These are phyloP conservation scores for Typha latifolia DNA, from an alignment of 176 grass and related monocot species.

Conservation along the genomic window DNA sequence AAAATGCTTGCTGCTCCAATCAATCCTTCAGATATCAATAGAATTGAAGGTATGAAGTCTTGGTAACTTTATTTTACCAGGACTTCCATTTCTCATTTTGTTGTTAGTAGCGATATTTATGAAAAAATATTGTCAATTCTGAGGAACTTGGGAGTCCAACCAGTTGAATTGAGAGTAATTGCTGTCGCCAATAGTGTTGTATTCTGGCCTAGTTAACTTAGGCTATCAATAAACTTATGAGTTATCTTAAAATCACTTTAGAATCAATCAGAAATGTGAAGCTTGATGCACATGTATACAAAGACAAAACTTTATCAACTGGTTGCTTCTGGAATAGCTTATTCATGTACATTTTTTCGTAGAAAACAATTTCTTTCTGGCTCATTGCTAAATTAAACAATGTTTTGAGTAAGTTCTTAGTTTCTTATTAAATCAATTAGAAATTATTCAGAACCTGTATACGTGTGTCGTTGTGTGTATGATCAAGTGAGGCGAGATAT, in stretches of 20 bases:
- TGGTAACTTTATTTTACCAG: neutral
- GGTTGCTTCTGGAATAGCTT: neutral
- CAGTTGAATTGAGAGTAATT: too few relatives aligned
- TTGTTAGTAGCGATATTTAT: neutral
- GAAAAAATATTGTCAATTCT: neutral
- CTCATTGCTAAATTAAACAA: too few relatives aligned
- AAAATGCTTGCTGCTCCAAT: slow-evolving; percentile 85
- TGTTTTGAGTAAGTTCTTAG: neutral
- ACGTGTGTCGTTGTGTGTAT: neutral
- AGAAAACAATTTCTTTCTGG: too few relatives aligned
- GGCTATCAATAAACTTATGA: neutral
- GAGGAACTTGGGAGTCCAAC: too few relatives aligned
- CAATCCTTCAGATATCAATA: slow-evolving; percentile 94
- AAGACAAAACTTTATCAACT: neutral
- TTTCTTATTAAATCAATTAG: neutral
- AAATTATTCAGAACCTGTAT: neutral
- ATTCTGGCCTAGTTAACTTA: neutral
- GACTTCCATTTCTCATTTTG: neutral
- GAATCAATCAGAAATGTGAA: neutral
- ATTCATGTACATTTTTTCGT: neutral
- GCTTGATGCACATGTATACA: neutral
- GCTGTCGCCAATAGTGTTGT: too few relatives aligned
- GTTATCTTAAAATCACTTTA: neutral
- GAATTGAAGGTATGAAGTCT: slow-evolving; percentile 44
- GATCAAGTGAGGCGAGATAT: neutral